phyloP scores from a whole-genome alignment of 306 rosid genomes.

The Canavalia gladiata region DNA sequence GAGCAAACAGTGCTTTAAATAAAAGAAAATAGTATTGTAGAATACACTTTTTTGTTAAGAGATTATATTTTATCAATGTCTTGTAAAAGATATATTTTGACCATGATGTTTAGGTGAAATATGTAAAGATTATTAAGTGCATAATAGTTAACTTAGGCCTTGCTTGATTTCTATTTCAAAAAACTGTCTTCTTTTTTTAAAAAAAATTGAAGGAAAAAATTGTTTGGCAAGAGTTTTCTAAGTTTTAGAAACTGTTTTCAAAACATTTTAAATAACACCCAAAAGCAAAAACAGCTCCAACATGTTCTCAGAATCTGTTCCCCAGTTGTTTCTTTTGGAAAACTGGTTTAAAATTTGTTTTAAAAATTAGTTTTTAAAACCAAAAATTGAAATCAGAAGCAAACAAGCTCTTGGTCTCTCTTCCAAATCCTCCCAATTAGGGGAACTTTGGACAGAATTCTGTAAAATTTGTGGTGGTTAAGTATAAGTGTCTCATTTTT shows the following conservation, averaged over 20 bases:
- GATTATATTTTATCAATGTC: background rate
- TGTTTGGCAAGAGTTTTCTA: too few relatives aligned
- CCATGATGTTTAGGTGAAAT: background rate
- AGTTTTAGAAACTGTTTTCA: too few relatives aligned
- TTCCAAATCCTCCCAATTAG: conserved; percentile 14
- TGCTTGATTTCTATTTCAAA: too few relatives aligned
- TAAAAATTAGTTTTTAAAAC: too few relatives aligned
- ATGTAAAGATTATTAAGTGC: background rate
- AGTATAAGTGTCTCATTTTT: conserved; percentile 9
- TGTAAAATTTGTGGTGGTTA: conserved; percentile 10
- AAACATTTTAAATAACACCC: too few relatives aligned
- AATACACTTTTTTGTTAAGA: background rate
- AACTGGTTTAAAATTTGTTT: too few relatives aligned
- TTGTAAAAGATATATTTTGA: background rate
- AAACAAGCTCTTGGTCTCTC: background rate
- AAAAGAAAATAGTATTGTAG: background rate
- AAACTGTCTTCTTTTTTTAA: too few relatives aligned
- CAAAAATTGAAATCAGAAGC: too few relatives aligned
- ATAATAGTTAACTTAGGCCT: background rate
- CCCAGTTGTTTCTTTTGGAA: too few relatives aligned
- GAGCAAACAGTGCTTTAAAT: background rate
- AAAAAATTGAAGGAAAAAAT: too few relatives aligned
- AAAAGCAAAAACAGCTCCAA: too few relatives aligned
- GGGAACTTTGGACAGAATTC: background rate
- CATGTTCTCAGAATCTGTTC: too few relatives aligned